Base-by-base conservation (phyloP, 2,329 filamentous ascomycete species). In the Botrytis porri region DNA sequence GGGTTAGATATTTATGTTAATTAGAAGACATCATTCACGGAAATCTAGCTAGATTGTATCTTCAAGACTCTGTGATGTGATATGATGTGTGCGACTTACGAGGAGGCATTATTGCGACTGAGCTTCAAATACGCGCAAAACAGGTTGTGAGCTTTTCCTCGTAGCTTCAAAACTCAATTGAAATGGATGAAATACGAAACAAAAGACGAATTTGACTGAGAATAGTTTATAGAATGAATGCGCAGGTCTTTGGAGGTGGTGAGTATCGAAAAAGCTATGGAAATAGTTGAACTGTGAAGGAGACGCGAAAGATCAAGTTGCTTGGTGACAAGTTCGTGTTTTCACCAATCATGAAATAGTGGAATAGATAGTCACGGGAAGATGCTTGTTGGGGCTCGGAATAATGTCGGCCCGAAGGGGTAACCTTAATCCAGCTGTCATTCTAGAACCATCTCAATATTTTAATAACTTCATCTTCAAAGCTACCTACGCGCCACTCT, bases 101-200 rank as follows among this genome's bases (percentile, higher is more conserved):
- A 72, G 79, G 79, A 75, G 78, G 79, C 79, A 80, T 80, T 20
- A 66, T 77, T 62, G 54, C 41, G 32, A 29, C 14, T 48, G 16
- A 41, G n/a, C 7, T 63, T 32, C 12, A 66, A 51, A 35, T 25
- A 25, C 39, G 70, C 63, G 70, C 54, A 25, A 61, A 69, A 16
- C 8, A 41, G 12, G 29, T 48, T 12, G 41, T n/a, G 48, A 39
- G n/a, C n/a, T 41, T 29, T 59, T 65, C 22, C 37, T 45, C 9
- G 16, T 16, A 16, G 6, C 20, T n/a, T 22, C 14, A 29, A 14
- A 67, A 29, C 29, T 48, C 70, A 37, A 67, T 69, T 29, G 16
- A 41, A 32, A 20, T 22, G 39, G 9, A 41, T 22, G 35, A 62
- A 45, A 12, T 29, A 41, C n/a, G 22, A 39, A 29, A 54, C 4